Conservation (phyloP, 177 flowering plant species). For the Tripterygium wilfordii region DNA sequence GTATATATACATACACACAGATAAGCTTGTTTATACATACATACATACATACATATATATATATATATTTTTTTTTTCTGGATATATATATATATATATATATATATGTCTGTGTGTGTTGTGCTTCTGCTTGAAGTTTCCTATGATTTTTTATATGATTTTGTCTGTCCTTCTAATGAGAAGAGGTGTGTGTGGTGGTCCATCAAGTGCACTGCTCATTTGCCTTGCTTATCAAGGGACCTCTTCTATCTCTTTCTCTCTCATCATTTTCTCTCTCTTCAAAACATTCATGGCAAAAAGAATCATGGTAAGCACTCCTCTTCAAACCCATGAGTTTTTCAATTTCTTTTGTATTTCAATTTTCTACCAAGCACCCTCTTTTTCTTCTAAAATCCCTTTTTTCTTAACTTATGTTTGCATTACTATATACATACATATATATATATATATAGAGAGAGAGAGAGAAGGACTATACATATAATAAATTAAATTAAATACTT, state of each 20-base stretch:
- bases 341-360: no score
- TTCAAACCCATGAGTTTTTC: no score
- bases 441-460: no score
- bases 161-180: conserved; percentile 8
- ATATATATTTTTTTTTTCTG: not conserved
- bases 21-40: no score
- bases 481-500: no score
- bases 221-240: conserved; percentile 90
- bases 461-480: no score
- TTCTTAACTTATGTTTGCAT: no score
- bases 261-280: conserved; percentile 34
- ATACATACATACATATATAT: not conserved
- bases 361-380: no score
- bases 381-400: no score
- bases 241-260: conserved; percentile 15
- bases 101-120: no score
- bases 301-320: conserved; percentile 75
- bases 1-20: no score
- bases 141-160: conserved; percentile 6
- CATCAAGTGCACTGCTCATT: conserved; percentile 68
- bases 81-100: not conserved
- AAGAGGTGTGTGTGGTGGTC: conserved; percentile 59
- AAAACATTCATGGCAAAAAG: conserved; percentile 62
- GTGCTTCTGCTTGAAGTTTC: conserved; percentile 31
- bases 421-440: no score